Percentiles rank a stretch among this genome's conserved stretches.
These are phyloP conservation scores for Aspergillus terreus DNA, from an alignment of 2,329 filamentous ascomycete species.

Conservation along the genomic window DNA sequence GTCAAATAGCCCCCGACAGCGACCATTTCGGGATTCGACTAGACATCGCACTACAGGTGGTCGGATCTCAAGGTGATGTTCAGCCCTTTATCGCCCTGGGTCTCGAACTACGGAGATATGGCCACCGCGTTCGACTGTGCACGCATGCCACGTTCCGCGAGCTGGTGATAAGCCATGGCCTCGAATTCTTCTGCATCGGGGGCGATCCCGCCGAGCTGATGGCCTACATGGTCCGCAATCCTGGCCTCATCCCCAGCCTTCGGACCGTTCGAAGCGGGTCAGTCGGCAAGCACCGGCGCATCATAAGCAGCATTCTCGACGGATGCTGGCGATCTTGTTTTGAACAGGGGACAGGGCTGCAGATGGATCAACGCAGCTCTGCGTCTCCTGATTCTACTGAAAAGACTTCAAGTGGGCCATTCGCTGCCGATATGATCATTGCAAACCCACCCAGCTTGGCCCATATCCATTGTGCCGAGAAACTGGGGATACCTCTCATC, in stretches of 20 bases:
- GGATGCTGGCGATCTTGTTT: background rate
- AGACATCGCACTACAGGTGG: background rate
- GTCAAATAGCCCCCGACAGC: background rate
- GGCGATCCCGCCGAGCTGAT: background rate
- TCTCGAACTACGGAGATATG: background rate
- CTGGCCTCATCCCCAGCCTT: background rate
- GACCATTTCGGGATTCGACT: background rate
- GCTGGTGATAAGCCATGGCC: background rate
- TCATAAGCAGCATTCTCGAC: background rate
- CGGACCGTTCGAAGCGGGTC: background rate
- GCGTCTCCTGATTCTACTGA: background rate
- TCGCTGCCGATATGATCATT: background rate
- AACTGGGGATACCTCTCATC: background rate
- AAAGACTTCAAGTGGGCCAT: background rate
- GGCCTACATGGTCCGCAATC: background rate
- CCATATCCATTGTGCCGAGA: slow-evolving; percentile 1
- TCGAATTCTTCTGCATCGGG: background rate
- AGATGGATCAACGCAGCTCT: background rate
- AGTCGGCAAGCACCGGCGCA: background rate
- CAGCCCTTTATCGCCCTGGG: background rate
- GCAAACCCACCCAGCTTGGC: slow-evolving; percentile 3
- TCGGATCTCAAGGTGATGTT: background rate
- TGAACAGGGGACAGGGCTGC: background rate
- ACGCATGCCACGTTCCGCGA: background rate
- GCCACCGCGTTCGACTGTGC: background rate